Evolutionary conservation across 2,329 filamentous ascomycete genomes (phyloP).

Genomic region (Taxawa tesnikishii): DNA sequence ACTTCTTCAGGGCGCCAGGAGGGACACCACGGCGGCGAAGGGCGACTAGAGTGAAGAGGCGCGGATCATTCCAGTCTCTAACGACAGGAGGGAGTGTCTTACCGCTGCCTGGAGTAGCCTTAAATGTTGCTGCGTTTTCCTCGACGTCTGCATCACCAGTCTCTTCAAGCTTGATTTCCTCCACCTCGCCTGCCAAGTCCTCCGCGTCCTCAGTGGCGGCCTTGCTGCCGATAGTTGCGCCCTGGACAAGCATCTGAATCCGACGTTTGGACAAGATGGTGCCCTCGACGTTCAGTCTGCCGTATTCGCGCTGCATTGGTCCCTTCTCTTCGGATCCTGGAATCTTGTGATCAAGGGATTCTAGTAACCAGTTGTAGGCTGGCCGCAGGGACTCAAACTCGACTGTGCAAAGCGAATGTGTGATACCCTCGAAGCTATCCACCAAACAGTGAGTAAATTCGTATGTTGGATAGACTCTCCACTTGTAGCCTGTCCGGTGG

Average conservation of each 20-base stretch:
- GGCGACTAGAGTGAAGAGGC: conserved; percentile 76
- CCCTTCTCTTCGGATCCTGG: conserved; percentile 40
- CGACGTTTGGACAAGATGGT: conserved; percentile 82
- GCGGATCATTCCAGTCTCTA: conserved; percentile 80
- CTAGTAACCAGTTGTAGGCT: conserved; percentile 85
- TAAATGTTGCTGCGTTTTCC: conserved; percentile 10
- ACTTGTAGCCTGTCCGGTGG: conserved; percentile 67
- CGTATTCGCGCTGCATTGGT: conserved; percentile 83
- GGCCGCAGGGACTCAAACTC: conserved; percentile 78
- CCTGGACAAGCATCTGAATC: conserved; percentile 66
- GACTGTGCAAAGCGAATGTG: conserved; percentile 84
- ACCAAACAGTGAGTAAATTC: conserved; percentile 79
- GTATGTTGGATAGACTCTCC: conserved; percentile 92
- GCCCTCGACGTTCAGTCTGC: conserved; percentile 66
- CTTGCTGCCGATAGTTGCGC: conserved; percentile 27
- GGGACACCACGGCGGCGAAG: conserved; percentile 77
- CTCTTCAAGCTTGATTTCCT: conserved; percentile 28
- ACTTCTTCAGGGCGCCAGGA: conserved; percentile 76
- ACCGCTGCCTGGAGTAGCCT: conserved; percentile 10
- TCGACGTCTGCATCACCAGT: conserved; percentile 25
- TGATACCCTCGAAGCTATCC: conserved; percentile 85
- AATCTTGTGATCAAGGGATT: conserved; percentile 68
- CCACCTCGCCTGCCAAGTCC: conserved; percentile 17
- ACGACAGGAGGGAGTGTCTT: conserved; percentile 44
- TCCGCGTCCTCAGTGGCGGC: conserved; percentile 12